Evolutionary conservation across 257 asterid genomes (phyloP).

Genomic region (Rubia yunnanensis): DNA sequence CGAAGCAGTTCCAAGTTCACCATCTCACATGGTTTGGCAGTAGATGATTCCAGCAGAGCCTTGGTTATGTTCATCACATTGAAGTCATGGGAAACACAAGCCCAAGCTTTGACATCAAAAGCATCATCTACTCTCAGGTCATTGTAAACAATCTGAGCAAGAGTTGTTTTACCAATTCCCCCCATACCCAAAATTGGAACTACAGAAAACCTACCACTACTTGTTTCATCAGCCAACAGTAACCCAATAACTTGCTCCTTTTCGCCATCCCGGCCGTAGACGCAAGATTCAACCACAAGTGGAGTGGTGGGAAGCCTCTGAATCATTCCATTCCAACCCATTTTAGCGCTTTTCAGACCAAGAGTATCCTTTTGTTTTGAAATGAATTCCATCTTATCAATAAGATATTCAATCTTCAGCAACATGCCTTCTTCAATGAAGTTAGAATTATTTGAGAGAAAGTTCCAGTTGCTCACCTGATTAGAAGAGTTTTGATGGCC

Average conservation of each 20-base stretch:
- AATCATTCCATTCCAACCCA: slow-evolving; percentile 9
- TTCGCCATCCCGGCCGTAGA: slow-evolving; percentile 32
- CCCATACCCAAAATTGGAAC: slow-evolving; percentile 44
- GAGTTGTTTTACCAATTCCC: slow-evolving; percentile 46
- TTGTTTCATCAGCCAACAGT: slow-evolving; percentile 16
- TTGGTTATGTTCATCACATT: slow-evolving; percentile 24
- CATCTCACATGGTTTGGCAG: slow-evolving; percentile 29
- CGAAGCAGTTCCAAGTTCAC: slow-evolving; percentile 35
- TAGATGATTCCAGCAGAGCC: slow-evolving; percentile 36
- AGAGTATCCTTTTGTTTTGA: slow-evolving; percentile 37
- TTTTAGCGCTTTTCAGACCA: slow-evolving; percentile 27
- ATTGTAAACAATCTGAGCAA: slow-evolving; percentile 36
- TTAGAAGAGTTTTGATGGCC: slow-evolving; percentile 15
- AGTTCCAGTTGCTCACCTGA: slow-evolving; percentile 24
- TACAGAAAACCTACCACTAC: slow-evolving; percentile 3
- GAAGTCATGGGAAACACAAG: slow-evolving; percentile 41
- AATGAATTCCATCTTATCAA: slow-evolving; percentile 34
- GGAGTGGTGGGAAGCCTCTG: slow-evolving; percentile 33
- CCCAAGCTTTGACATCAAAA: slow-evolving; percentile 41
- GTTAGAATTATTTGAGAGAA: slow-evolving; percentile 5
- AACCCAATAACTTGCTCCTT: slow-evolving; percentile 30
- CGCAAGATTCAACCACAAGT: slow-evolving; percentile 26
- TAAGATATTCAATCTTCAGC: slow-evolving; percentile 27
- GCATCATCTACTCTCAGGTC: slow-evolving; percentile 29
- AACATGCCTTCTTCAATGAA: slow-evolving; percentile 5